A percentile compares a stretch with the other conserved stretches of the same genome.
These are phyloP conservation scores for Diaporthe humulicola DNA, from an alignment of 2,329 filamentous ascomycete genomes.

Conservation along the genomic window DNA sequence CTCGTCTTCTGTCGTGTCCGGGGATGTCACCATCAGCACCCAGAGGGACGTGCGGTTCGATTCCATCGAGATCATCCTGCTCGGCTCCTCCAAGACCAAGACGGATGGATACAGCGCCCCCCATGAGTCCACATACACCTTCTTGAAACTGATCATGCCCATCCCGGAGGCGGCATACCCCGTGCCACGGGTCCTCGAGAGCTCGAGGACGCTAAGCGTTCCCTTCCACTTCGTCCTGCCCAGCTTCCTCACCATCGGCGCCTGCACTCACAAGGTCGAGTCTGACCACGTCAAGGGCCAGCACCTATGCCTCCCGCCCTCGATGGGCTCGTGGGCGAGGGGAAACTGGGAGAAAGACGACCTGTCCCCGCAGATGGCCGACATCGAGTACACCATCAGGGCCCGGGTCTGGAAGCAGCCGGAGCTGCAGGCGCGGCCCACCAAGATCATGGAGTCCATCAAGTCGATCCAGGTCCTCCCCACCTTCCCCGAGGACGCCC, in stretches of 20 bases:
- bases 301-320: slow-evolving; percentile 67
- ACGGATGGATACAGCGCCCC: slow-evolving; percentile 65
- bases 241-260: slow-evolving; percentile 67
- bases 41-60: slow-evolving; percentile 63
- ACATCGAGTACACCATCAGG: slow-evolving; percentile 66
- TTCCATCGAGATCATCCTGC: slow-evolving; percentile 64
- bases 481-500: slow-evolving; percentile 61
- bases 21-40: slow-evolving; percentile 61
- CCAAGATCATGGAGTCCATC: slow-evolving; percentile 56
- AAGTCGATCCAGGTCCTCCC: slow-evolving; percentile 67
- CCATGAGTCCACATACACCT: slow-evolving; percentile 63
- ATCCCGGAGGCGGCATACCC: slow-evolving; percentile 63
- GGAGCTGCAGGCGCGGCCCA: slow-evolving; percentile 42
- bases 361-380: slow-evolving; percentile 66
- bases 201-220: slow-evolving; percentile 62
- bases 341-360: slow-evolving; percentile 68
- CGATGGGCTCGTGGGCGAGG: slow-evolving; percentile 50
- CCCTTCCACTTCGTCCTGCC: slow-evolving; percentile 73
- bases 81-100: slow-evolving; percentile 63
- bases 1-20: slow-evolving; percentile 64
- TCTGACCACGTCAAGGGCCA: slow-evolving; percentile 62
- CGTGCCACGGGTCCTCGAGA: slow-evolving; percentile 59
- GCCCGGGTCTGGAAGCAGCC: slow-evolving; percentile 57
- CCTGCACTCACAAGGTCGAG: slow-evolving; percentile 65
- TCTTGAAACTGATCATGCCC: slow-evolving; percentile 70